Conservation (phyloP, 495 filamentous ascomycete genomes). For the Lophiotrema nucula region DNA sequence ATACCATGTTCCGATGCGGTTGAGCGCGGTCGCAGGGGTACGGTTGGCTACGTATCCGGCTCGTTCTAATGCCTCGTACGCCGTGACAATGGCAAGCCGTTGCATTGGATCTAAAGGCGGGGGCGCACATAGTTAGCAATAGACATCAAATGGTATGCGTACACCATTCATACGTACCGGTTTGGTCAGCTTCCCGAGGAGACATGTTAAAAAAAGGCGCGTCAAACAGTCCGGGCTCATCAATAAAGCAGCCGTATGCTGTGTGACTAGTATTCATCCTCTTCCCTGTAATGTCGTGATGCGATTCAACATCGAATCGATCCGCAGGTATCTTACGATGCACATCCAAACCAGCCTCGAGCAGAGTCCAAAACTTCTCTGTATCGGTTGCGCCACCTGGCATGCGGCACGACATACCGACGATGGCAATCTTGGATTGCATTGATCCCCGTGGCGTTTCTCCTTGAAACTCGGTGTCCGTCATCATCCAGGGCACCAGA, state of each 20-base stretch:
- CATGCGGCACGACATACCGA: conserved; percentile 47
- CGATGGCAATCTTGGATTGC: conserved; percentile 47
- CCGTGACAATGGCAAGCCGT: conserved; percentile 40
- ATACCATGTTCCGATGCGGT: conserved; percentile 44
- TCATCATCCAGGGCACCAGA: too few relatives aligned
- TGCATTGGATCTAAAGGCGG: conserved; percentile 47
- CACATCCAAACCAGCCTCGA: conserved; percentile 46
- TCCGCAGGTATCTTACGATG: conserved; percentile 42
- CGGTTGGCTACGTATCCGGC: conserved; percentile 40
- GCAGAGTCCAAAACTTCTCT: conserved; percentile 46
- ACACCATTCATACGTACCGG: too few relatives aligned
- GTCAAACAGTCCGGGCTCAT: conserved; percentile 45
- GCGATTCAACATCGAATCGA: conserved; percentile 47
- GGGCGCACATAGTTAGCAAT: too few relatives aligned
- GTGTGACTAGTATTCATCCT: conserved; percentile 39
- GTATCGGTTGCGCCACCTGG: conserved; percentile 40
- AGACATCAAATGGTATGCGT: too few relatives aligned
- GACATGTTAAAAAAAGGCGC: conserved; percentile 48
- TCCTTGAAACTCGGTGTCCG: too few relatives aligned
- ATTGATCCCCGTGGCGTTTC: too few relatives aligned
- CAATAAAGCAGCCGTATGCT: conserved; percentile 43
- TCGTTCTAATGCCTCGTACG: conserved; percentile 46
- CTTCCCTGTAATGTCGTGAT: conserved; percentile 48
- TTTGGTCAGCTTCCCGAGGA: conserved; percentile 44
- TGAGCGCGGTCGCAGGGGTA: conserved; percentile 37